These are phyloP conservation scores for Hypoxylon sp. DNA, from an alignment of 2,329 filamentous ascomycete species.

Conservation along the genomic window DNA sequence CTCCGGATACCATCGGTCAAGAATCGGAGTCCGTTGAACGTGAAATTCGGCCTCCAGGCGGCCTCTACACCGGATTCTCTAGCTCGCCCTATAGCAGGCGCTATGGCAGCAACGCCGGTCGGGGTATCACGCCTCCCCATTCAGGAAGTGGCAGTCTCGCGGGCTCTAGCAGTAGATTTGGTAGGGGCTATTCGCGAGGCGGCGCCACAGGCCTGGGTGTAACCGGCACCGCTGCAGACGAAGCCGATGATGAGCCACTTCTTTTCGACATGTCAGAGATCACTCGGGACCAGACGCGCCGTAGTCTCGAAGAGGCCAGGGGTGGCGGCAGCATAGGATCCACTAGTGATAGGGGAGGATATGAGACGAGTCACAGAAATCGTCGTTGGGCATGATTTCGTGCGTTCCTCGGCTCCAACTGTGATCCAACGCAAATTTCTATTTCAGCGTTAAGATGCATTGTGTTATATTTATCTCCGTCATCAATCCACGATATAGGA, in stretches of 20 bases:
- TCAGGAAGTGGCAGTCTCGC: conserved; percentile 55
- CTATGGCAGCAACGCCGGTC: conserved; percentile 58
- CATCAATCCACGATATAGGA: conserved; percentile 16
- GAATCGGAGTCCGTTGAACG: conserved; percentile 57
- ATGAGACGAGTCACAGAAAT: conserved; percentile 54
- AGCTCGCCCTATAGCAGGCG: conserved; percentile 64
- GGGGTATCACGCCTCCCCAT: conserved; percentile 53
- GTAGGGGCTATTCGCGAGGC: conserved; percentile 56
- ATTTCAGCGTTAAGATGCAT: conserved; percentile 35
- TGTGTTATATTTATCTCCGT: conserved; percentile 26
- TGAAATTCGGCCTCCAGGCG: conserved; percentile 64
- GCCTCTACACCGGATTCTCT: conserved; percentile 58
- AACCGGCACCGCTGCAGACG: conserved; percentile 62
- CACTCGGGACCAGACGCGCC: conserved; percentile 68
- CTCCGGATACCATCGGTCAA: conserved; percentile 59
- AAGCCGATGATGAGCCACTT: conserved; percentile 76
- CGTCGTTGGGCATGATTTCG: conserved; percentile 48
- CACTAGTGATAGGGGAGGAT: conserved; percentile 56
- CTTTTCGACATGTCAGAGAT: conserved; percentile 82
- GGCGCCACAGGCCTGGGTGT: conserved; percentile 60
- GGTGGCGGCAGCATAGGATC: conserved; percentile 59
- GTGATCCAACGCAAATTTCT: conserved; percentile 1
- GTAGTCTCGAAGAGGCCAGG: conserved; percentile 70
- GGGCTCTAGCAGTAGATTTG: conserved; percentile 55
- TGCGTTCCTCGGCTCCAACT: background rate